A percentile compares a stretch with the other conserved stretches of the same genome.
These are phyloP conservation scores for Hapsidospora chrysogenum DNA, from an alignment of 495 filamentous ascomycete species.

Conservation along the genomic window DNA sequence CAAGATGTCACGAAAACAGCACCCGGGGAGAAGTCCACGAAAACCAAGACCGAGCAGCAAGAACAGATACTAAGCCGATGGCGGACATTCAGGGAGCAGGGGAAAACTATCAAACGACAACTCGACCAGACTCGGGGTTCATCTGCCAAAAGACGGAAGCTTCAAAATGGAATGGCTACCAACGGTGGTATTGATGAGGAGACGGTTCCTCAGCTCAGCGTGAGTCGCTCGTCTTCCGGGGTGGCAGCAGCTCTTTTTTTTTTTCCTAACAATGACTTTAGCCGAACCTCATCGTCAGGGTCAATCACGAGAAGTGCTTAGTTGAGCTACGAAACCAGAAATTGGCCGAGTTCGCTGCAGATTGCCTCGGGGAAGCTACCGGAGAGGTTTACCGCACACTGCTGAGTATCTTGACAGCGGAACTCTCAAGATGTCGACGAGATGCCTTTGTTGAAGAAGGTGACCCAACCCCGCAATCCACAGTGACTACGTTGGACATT, in stretches of 20 bases:
- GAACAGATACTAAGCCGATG: slow-evolving; percentile 37
- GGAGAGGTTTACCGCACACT: slow-evolving; percentile 59
- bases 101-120: slow-evolving; percentile 30
- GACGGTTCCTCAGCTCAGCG: slow-evolving; percentile 18
- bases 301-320: slow-evolving; percentile 74
- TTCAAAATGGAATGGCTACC: slow-evolving; percentile 16
- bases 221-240: slow-evolving; percentile 11
- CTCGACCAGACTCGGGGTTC: slow-evolving; percentile 21
- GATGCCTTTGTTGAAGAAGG: slow-evolving; percentile 35
- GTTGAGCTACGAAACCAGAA: slow-evolving; percentile 66
- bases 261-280: slow-evolving; percentile 5
- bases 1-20: slow-evolving; percentile 24
- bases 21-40: slow-evolving; percentile 28
- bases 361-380: slow-evolving; percentile 44
- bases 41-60: slow-evolving; percentile 38
- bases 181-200: slow-evolving; percentile 14
- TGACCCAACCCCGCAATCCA: slow-evolving; percentile 10
- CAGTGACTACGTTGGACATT: slow-evolving; percentile 31
- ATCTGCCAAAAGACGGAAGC: slow-evolving; percentile 27
- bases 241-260: not conserved
- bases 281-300: slow-evolving; percentile 47
- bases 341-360: slow-evolving; percentile 44
- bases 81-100: slow-evolving; percentile 25
- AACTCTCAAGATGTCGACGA: slow-evolving; percentile 45
- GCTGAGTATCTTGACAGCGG: slow-evolving; percentile 49